Conservation (phyloP, 495 filamentous ascomycete species). For the Trichoderma reesei region DNA sequence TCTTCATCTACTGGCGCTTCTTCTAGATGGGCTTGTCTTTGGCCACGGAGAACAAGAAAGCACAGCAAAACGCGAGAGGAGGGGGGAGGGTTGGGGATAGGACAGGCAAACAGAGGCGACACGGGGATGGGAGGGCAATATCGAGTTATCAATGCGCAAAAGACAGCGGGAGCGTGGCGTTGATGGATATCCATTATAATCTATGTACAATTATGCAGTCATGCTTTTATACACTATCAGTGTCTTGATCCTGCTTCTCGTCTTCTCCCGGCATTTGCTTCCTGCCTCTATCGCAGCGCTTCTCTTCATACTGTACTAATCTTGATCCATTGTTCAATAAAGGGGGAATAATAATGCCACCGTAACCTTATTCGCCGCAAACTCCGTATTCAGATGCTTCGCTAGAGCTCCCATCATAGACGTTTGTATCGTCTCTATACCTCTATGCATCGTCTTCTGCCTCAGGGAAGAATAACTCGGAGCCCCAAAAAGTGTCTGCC, state of each 20-base stretch:
- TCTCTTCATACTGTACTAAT: background rate
- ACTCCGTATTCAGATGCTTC: slow-evolving; percentile 3
- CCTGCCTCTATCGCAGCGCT: background rate
- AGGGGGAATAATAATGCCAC: background rate
- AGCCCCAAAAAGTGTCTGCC: too few species aligned
- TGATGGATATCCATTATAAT: slow-evolving; percentile 9
- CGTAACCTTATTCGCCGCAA: slow-evolving; percentile 3
- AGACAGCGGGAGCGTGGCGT: slow-evolving; percentile 6
- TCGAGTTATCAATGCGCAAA: background rate
- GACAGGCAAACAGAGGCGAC: background rate
- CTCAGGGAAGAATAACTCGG: background rate
- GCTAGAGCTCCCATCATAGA: slow-evolving; percentile 12
- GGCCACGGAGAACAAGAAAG: background rate
- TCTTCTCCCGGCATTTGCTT: background rate
- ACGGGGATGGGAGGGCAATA: background rate
- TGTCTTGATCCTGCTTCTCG: background rate
- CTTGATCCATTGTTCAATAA: background rate
- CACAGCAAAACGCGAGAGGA: background rate
- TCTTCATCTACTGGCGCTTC: slow-evolving; percentile 89
- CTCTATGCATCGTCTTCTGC: background rate
- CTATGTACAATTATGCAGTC: slow-evolving; percentile 17
- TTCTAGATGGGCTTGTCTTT: slow-evolving; percentile 43
- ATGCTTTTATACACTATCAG: background rate
- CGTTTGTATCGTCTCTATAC: slow-evolving; percentile 9
- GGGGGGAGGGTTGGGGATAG: background rate